Conservation (phyloP, 257 asterid genomes). For the Mentha longifolia region DNA sequence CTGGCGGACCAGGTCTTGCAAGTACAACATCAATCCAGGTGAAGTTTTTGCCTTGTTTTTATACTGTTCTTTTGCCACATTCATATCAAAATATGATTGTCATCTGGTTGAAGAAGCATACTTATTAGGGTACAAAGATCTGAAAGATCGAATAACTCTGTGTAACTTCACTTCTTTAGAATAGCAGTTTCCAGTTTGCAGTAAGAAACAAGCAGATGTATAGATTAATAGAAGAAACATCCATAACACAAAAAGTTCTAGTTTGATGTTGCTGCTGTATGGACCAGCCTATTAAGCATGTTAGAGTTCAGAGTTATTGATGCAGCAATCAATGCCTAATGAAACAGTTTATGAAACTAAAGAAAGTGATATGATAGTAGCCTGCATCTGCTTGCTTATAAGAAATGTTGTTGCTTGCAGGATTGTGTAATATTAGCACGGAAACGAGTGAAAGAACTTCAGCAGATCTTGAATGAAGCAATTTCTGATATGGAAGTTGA, state of each 20-base stretch:
- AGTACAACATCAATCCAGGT: constrained; percentile 76
- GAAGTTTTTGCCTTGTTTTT: constrained; percentile 24
- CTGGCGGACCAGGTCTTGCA: constrained; percentile 89
- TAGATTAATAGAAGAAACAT: neutral
- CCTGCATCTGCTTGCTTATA: constrained; percentile 25
- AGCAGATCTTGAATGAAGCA: constrained; percentile 65
- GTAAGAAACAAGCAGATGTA: neutral
- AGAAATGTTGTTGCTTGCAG: constrained; percentile 49
- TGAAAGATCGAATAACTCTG: neutral
- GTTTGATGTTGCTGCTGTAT: neutral
- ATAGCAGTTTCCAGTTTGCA: neutral
- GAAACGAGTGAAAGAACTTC: constrained; percentile 69
- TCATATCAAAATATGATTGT: neutral
- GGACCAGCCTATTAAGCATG: neutral
- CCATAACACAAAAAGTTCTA: neutral
- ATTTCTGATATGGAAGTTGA: constrained; percentile 77
- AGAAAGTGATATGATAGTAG: constrained; percentile 1
- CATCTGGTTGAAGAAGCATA: neutral
- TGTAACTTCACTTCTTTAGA: neutral
- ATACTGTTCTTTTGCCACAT: neutral
- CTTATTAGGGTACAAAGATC: neutral
- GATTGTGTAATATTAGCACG: constrained; percentile 65
- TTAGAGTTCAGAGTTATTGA: neutral
- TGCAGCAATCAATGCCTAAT: neutral
- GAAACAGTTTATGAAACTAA: neutral